Base-by-base conservation (phyloP, 139 green algal species). In the Coccomyxa sp. region DNA sequence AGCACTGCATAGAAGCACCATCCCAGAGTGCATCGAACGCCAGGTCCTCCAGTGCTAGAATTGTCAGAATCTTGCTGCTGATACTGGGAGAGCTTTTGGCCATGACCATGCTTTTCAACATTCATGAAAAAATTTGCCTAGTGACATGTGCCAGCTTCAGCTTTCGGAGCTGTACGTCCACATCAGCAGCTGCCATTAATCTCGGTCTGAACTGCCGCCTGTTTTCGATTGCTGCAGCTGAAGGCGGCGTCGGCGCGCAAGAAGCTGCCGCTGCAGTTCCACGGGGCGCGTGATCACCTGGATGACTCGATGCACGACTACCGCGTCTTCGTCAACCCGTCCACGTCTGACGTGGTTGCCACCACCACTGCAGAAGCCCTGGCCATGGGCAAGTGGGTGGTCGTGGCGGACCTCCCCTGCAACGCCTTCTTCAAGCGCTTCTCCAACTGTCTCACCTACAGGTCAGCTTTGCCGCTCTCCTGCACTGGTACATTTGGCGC, bases 371-470 rank as follows among this genome's bases (percentile, higher is more conserved):
- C 97, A 10, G 97, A 99, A 89, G 97, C 97, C 27, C 89, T 99
- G 81, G 97, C 97, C 58, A 99, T 99, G 97, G 97, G 97, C 88
- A 99, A 99, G 91, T 99, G 94, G 84, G 96, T 99, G 76, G 87
- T 99, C 63, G 96, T 94, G 76, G 93, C 94, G 17, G 94, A 99
- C 78, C 96, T 98, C 86, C 97, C 97, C 67, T 96, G 88, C 79
- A 99, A 99, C 92, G 86, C 89, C n/a, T 99, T 99, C 89, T 99
- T 99, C 88, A 85, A 84, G 13, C 86, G 86, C 80, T 99, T 98
- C 88, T 87, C 89, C 67, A 99, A 99, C 88, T 93, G 90, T 80
- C 88, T 93, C 21, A 84, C 88, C 66, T 93, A 92, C 88, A 90
- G 79, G 88, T 89, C 68, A 80, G 85, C 30, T 45, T 51, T 3